Evolutionary conservation across 805 yeast species (phyloP).

Genomic region (Candida palmyrensis): DNA sequence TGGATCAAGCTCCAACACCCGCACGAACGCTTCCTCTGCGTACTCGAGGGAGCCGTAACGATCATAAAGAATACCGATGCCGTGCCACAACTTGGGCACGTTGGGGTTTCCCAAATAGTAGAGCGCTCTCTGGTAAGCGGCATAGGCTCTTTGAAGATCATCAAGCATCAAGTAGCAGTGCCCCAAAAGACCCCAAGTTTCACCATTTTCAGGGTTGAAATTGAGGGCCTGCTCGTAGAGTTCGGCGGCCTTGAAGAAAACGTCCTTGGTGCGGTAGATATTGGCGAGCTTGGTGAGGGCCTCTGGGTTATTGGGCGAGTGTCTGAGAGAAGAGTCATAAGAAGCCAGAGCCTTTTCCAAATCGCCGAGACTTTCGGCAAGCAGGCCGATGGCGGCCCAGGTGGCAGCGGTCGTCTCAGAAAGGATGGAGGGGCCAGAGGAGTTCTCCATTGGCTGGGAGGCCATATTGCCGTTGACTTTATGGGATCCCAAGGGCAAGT

Average conservation of each 20-base stretch:
- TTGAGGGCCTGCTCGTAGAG: conserved; percentile 82
- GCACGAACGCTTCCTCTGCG: conserved; percentile 97
- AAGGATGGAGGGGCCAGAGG: conserved; percentile 14
- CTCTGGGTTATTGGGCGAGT: conserved; percentile 79
- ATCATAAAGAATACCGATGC: conserved; percentile 94
- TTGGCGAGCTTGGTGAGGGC: conserved; percentile 85
- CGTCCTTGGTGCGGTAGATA: conserved; percentile 81
- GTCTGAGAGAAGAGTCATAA: conserved; percentile 81
- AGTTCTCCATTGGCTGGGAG: conserved; percentile 7
- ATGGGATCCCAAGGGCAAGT: conserved; percentile 12
- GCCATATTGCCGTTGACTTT: conserved; percentile 12
- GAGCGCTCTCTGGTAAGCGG: conserved; percentile 94
- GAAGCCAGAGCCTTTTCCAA: conserved; percentile 85
- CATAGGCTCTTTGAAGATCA: conserved; percentile 91
- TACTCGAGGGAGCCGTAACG: conserved; percentile 94
- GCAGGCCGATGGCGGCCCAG: conserved; percentile 84
- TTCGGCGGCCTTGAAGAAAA: conserved; percentile 92
- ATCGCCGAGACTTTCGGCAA: conserved; percentile 87
- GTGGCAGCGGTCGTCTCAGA: conserved; percentile 67
- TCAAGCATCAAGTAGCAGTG: conserved; percentile 97
- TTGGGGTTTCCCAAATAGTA: conserved; percentile 88
- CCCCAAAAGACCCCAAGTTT: conserved; percentile 94
- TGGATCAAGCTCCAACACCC: conserved; percentile 93
- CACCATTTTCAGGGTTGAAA: conserved; percentile 83
- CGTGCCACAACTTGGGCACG: conserved; percentile 98